Evolutionary conservation across 257 asterid genomes (phyloP), one percentile per base, ranked within the genome.

Genomic region (Primulina huaijiensis): DNA sequence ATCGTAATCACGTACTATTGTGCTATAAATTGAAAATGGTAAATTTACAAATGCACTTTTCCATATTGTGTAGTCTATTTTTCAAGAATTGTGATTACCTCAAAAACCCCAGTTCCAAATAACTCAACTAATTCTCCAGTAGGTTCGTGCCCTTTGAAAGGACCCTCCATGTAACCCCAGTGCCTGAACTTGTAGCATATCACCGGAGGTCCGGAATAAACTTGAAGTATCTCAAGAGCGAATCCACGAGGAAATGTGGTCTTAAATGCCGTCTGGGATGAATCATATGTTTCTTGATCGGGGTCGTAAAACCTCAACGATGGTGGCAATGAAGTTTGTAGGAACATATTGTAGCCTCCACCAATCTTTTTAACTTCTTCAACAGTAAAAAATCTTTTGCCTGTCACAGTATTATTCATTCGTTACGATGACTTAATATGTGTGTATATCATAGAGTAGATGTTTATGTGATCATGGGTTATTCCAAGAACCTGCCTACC

Each of bases 311-410:
- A 7, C 65, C 95, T 64, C 69, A 84, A 14, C 0, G 37, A 23
- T 1, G 85, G 76, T 17, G 98, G 98, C 85, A 89, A 63, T 2
- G 88, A 84, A 3, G 94, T 89, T 16, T 85, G 96, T 14, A 92
- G 82, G 75, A 89, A 83, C 66, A 82, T 75, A 43, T 92, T 86
- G 80, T 89, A 92, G 81, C 95, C 76, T 67, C 98, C 98, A n/a
- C 96, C 98, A 4, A 83, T 40, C 62, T 76, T 73, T 3, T 60
- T 83, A 0, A 74, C 56, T 7, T 89, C 88, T 65, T 77, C 69
- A 55, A 85, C 17, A 2, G 85, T 74, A 40, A 65, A 80, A 10
- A 25, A 70, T 50, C 21, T 80, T 14, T 77, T 82, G 2, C 88
- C 90, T 85, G 50, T 64, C 43, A 46, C 19, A 23, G 55, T 46